Base-by-base conservation (phyloP, 441 rosid species). In the Daphne laureola region DNA sequence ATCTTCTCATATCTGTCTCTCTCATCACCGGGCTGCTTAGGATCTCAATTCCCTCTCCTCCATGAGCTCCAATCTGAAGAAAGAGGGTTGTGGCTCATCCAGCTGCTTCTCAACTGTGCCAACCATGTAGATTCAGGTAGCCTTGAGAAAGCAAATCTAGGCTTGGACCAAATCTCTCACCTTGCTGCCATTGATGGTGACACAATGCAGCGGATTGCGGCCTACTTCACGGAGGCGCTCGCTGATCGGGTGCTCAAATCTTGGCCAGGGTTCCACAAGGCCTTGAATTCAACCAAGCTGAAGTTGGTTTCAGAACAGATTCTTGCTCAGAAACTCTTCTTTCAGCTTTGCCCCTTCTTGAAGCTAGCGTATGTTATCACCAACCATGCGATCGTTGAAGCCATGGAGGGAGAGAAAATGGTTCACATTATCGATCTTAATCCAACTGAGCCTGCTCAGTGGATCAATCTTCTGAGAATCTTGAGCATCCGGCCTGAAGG, bases 391-490 rank as follows among this genome's bases (percentile, higher is more conserved):
- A 81, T 84, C 55, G 49, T 79, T 31, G 92, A 84, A 52, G 79
- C 87, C 1, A 79, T 84, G 83, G 84, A 79, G 62, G 83, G 79
- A 48, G 87, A 84, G 67, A 84, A 73, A 75, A 67, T 81, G 82
- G 73, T 84, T 45, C 92, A 84, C 57, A 77, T 84, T 14, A 79
- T 84, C 41, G 92, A 84, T 71, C 75, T 84, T 18, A 55, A 75
- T 61, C 64, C 78, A 11, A 73, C 51, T 43, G 87, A 81, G 72
- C 92, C 92, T 63, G 87, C 86, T 1, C 92, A 79, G 58, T 84
- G 92, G 88, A 72, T 84, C 40, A 77, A 84, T 68, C 83, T 81
- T 52, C 73, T 84, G 43, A 86, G 73, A 62, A 72, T 79, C 36
- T 65, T 84, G 53, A 70, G 80, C 44, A 73, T 59, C 12, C 75